These are phyloP conservation scores for Solanum arcanum DNA, from an alignment of 257 asterid species.

Conservation along the genomic window DNA sequence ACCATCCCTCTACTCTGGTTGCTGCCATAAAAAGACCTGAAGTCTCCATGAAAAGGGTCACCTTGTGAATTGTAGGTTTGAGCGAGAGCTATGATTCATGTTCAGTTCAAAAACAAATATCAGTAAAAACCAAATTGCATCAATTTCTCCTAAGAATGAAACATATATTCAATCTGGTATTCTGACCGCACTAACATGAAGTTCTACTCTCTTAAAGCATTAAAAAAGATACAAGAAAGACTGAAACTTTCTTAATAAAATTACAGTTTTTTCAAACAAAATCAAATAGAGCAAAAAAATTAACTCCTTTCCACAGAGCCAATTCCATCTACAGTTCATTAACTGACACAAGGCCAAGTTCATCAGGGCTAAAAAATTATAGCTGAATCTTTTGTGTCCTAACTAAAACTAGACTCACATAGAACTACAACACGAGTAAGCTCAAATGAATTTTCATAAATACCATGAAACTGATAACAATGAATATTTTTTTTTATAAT, in stretches of 20 bases:
- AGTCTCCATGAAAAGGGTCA: slow-evolving; percentile 31
- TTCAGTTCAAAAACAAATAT: slow-evolving; percentile 5
- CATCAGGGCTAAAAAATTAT: background rate
- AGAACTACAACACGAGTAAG: background rate
- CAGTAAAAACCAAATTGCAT: background rate
- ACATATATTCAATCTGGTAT: background rate
- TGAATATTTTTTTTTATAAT: background rate
- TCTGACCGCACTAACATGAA: background rate
- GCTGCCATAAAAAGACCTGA: slow-evolving; percentile 34
- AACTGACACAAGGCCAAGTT: background rate
- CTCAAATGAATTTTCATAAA: background rate
- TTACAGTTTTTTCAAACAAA: background rate
- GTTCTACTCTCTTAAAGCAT: background rate
- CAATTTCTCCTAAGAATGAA: background rate
- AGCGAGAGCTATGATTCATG: slow-evolving; percentile 62
- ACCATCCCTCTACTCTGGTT: slow-evolving; percentile 18
- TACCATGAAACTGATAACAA: background rate
- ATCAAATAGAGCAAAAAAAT: background rate
- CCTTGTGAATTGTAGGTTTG: slow-evolving; percentile 37
- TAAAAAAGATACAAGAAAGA: background rate
- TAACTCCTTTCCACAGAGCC: background rate
- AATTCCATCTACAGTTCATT: background rate
- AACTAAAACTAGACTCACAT: background rate
- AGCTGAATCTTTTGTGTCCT: background rate
- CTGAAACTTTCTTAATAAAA: background rate